Evolutionary conservation across 2,329 filamentous ascomycete species (phyloP).

Genomic region (Colletotrichum magnum): DNA sequence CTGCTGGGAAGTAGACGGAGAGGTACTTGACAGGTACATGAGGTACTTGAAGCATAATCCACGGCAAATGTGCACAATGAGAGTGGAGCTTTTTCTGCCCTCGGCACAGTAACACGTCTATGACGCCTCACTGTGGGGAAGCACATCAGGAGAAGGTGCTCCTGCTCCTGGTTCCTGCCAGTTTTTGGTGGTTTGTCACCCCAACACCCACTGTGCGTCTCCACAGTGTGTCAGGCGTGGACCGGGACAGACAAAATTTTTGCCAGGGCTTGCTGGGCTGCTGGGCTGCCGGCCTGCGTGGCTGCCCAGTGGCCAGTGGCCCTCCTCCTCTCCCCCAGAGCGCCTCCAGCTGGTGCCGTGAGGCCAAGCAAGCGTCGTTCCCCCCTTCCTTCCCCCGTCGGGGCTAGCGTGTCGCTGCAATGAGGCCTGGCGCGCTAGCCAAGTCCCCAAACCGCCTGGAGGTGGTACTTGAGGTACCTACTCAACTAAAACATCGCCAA

Average conservation of each 20-base stretch:
- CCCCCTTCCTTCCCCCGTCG: neutral
- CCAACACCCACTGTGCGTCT: neutral
- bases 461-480: no score
- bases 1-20: no score
- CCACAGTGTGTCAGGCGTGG: conserved; percentile 20
- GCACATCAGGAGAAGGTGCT: conserved; percentile 8
- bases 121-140: conserved; percentile 12
- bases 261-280: neutral
- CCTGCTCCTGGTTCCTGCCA: conserved; percentile 11
- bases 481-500: no score
- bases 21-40: no score
- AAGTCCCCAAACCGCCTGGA: conserved; percentile 2
- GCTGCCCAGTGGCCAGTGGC: neutral
- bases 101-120: conserved; percentile 1
- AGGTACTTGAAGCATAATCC: no score
- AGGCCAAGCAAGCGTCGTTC: neutral
- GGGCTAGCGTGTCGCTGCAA: conserved; percentile 1
- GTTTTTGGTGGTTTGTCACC: conserved; percentile 1
- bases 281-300: neutral
- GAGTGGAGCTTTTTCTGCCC: neutral
- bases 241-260: neutral
- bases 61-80: neutral
- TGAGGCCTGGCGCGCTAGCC: conserved; percentile 1
- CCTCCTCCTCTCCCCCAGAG: neutral
- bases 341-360: neutral